Conservation (phyloP, 2,329 filamentous ascomycete species). For the Claviceps sorghi region DNA sequence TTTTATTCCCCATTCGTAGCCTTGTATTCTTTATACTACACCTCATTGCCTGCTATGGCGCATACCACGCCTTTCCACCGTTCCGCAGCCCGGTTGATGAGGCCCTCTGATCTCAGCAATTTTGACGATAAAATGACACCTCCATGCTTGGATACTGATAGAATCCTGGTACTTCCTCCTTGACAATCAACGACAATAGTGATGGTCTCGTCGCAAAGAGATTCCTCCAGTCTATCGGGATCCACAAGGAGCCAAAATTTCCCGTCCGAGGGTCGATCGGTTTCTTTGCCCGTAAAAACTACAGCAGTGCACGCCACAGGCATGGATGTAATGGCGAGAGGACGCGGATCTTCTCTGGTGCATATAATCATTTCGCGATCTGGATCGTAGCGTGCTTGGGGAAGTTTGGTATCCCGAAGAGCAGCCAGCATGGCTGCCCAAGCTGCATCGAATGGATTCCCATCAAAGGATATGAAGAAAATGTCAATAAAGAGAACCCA, state of each 20-base stretch:
- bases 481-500: constrained; percentile 94
- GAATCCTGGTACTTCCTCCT: constrained; percentile 38
- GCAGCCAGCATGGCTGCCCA: constrained; percentile 78
- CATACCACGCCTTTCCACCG: constrained; percentile 22
- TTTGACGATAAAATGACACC: constrained; percentile 54
- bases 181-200: constrained; percentile 62
- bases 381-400: constrained; percentile 66
- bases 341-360: constrained; percentile 39
- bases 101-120: constrained; percentile 49
- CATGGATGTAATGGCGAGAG: constrained; percentile 46
- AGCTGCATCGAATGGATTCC: constrained; percentile 80
- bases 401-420: constrained; percentile 61
- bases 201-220: constrained; percentile 67
- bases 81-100: constrained; percentile 21
- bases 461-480: constrained; percentile 86
- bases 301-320: constrained; percentile 67
- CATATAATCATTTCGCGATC: constrained; percentile 72
- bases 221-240: constrained; percentile 81
- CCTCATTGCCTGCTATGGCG: constrained; percentile 14
- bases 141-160: constrained; percentile 71
- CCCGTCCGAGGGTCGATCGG: constrained; percentile 27
- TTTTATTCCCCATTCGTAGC: constrained; percentile 5
- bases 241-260: constrained; percentile 70
- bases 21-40: constrained; percentile 9
- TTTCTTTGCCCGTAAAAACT: constrained; percentile 56